Conservation (phyloP, 495 filamentous ascomycete genomes). For the Penicillium desertorum region DNA sequence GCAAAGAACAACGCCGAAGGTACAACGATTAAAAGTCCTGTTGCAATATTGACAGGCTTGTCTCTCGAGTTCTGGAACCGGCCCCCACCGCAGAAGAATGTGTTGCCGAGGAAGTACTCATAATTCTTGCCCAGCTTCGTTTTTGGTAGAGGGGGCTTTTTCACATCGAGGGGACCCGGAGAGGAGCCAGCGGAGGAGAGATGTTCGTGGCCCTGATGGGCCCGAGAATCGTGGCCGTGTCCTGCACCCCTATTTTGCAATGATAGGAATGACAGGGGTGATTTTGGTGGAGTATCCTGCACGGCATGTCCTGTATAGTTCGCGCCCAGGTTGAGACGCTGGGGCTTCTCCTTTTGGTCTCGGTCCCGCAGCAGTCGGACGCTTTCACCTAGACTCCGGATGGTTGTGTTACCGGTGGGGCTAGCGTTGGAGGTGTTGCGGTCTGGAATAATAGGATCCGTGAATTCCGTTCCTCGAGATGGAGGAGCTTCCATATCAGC, state of each 20-base stretch:
- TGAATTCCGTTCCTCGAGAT: constrained; percentile 77
- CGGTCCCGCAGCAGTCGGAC: constrained; percentile 66
- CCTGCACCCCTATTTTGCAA: constrained; percentile 50
- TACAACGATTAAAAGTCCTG: constrained; percentile 71
- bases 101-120: constrained; percentile 91
- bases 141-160: constrained; percentile 30
- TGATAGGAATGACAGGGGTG: constrained; percentile 69
- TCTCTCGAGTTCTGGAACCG: constrained; percentile 84
- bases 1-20: constrained; percentile 80
- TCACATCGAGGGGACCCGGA: constrained; percentile 48
- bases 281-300: constrained; percentile 59
- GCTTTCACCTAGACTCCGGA: constrained; percentile 69
- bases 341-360: constrained; percentile 47
- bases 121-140: constrained; percentile 67
- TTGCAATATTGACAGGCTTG: constrained; percentile 88
- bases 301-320: constrained; percentile 50
- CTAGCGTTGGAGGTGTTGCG: constrained; percentile 72
- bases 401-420: constrained; percentile 64
- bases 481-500: constrained; percentile 63
- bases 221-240: constrained; percentile 52
- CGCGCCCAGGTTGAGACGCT: constrained; percentile 57
- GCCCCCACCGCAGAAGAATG: constrained; percentile 81
- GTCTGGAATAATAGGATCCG: constrained; percentile 61
- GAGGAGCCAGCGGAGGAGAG: constrained; percentile 75
- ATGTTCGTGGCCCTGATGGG: constrained; percentile 75